A percentile compares a stretch with the other conserved stretches of the same genome.
phyloP scores from a whole-genome alignment of 345 rosid genomes.

The Citrus hindsii region DNA sequence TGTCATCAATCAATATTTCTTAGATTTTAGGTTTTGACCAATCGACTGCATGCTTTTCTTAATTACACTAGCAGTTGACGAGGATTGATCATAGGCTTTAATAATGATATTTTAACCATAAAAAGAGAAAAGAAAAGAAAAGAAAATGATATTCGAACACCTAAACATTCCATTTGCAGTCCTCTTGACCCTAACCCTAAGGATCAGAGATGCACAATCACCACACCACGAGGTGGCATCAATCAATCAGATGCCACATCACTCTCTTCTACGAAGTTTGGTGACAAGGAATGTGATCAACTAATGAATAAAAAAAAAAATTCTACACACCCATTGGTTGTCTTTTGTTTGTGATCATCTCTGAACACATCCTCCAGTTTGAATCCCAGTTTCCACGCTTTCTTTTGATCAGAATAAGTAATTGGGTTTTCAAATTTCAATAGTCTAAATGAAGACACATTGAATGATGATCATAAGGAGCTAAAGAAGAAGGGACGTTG shows the following conservation, averaged over 20 bases:
- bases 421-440: too few species aligned
- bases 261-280: conserved; percentile 5
- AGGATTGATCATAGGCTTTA: not conserved
- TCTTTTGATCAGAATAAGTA: not conserved
- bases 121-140: too few species aligned
- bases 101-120: conserved; percentile 5
- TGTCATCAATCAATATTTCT: not conserved
- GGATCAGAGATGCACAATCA: conserved; percentile 7
- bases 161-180: too few species aligned
- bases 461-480: not conserved
- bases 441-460: not conserved
- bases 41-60: not conserved
- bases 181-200: not conserved
- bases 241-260: conserved; percentile 27
- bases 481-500: conserved; percentile 1
- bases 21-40: conserved; percentile 9
- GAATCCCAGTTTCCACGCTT: not conserved
- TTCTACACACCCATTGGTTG: not conserved
- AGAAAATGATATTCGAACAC: conserved; percentile 5
- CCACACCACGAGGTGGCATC: not conserved
- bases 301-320: conserved; percentile 10
- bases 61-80: not conserved
- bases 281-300: not conserved
- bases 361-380: not conserved
- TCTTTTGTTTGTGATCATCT: not conserved